Base-by-base conservation (phyloP, 2,329 filamentous ascomycete genomes). In the Kalaharituber pfeilii region DNA sequence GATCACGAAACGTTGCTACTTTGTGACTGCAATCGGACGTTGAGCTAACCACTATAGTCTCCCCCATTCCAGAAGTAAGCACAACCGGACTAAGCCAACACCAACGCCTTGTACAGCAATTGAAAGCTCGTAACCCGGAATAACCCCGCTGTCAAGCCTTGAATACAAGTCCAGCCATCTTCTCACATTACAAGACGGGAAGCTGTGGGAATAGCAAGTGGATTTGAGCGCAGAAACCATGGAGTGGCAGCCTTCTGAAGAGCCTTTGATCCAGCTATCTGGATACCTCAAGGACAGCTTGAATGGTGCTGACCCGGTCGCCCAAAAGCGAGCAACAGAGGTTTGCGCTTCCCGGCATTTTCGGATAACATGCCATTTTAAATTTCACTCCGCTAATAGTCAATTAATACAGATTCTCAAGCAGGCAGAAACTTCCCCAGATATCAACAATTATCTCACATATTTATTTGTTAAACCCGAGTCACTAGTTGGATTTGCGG, bases 361-460 rank as follows among this genome's bases (percentile, higher is more conserved):
- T 55, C 53, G 28, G 29, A n/a, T 39, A 24, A 47, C 22, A 42
- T 39, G 24, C 25, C 50, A 24, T 29, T n/a, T n/a, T 18, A 36
- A 36, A 36, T 9, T 9, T 9, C 18, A 36, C 30, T 18, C 30
- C 9, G 30, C 9, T 18, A 36, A 9, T 36, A 18, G 30, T 18
- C 18, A 18, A 9, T 36, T 9, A 18, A 9, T 36, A 36, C 64
- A 96, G 91, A 93, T 96, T 86, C 84, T 98, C 64, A 75, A 79
- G 61, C 84, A 94, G 71, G 91, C 89, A 57, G 93, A 86, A 67
- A 72, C 75, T 52, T 91, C 85, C 9, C 88, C 88, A 50, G 89
- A 96, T 68, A 85, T 95, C 73, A 89, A 93, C 73, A 96, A 96
- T 71, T 98, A 98, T 69, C 80, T 98, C 45, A 84, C 86, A 62